A percentile compares a stretch with the other conserved stretches of the same genome.
These are phyloP conservation scores for Haplosporangium gracile DNA, from an alignment of 192 early-diverging fungal genomes.

Conservation along the genomic window DNA sequence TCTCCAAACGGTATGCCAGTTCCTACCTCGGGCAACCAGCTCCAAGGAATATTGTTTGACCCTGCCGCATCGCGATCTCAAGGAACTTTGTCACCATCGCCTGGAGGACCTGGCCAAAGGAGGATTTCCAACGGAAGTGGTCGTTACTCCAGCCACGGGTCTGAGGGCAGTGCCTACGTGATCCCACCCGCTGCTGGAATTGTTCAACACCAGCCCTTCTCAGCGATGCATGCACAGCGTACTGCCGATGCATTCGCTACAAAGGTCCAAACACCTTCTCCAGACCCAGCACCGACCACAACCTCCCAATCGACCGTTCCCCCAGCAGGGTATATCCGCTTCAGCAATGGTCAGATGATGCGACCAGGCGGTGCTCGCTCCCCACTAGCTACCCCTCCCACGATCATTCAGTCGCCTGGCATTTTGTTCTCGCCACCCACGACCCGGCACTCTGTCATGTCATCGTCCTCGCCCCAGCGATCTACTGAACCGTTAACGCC, in stretches of 20 bases:
- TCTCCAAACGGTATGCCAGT: constrained; percentile 35
- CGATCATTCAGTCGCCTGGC: constrained; percentile 25
- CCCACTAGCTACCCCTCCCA: constrained; percentile 29
- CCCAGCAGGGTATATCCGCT: constrained; percentile 8
- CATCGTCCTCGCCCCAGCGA: constrained; percentile 44
- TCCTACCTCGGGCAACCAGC: constrained; percentile 15
- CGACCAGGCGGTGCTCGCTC: constrained; percentile 23
- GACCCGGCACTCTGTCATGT: constrained; percentile 29
- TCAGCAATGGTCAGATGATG: constrained; percentile 21
- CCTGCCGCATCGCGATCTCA: constrained; percentile 25
- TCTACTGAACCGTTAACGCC: constrained; percentile 23
- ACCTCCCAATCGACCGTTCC: background rate
- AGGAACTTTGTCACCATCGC: constrained; percentile 34
- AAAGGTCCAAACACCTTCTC: background rate
- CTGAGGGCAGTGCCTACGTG: constrained; percentile 21
- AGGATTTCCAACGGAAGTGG: constrained; percentile 31
- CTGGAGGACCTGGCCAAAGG: constrained; percentile 7
- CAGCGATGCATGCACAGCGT: constrained; percentile 19
- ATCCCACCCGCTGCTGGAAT: constrained; percentile 11
- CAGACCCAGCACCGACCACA: background rate
- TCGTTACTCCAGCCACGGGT: constrained; percentile 11
- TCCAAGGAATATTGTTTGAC: constrained; percentile 39
- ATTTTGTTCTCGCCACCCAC: constrained; percentile 40
- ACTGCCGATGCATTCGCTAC: background rate
- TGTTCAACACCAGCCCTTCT: constrained; percentile 29